Evolutionary conservation across 2,329 filamentous ascomycete species (phyloP).

Genomic region (Blastomyces percursus): DNA sequence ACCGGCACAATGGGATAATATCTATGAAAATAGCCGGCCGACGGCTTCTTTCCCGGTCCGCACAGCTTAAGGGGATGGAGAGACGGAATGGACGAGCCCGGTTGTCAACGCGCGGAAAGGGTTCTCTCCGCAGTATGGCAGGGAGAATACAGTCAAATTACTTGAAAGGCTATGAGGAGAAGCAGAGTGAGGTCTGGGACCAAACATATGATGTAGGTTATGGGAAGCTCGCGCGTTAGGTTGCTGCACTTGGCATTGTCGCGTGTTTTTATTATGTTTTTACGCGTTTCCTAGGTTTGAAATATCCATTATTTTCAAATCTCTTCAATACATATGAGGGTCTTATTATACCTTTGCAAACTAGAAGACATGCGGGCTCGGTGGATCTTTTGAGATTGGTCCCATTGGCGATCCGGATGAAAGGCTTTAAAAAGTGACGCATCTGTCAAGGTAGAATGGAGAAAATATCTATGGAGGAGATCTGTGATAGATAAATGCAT

Average conservation of each 20-base stretch:
- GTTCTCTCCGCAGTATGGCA: not conserved
- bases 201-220: not conserved
- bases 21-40: not conserved
- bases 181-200: not conserved
- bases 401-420: too few relatives aligned
- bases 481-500: too few relatives aligned
- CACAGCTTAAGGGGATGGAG: not conserved
- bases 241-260: not conserved
- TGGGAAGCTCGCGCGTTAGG: not conserved
- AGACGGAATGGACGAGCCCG: slow-evolving; percentile 1
- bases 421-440: too few relatives aligned
- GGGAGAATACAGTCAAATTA: not conserved
- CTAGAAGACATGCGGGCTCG: too few relatives aligned
- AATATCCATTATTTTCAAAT: too few relatives aligned
- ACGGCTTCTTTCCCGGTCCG: not conserved
- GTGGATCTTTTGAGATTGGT: too few relatives aligned
- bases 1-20: not conserved
- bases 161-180: not conserved
- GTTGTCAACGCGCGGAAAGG: not conserved
- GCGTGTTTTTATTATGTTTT: not conserved
- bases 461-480: too few relatives aligned
- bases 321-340: too few relatives aligned
- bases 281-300: too few relatives aligned
- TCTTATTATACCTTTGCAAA: too few relatives aligned
- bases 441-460: too few relatives aligned